These are phyloP conservation scores for slime mould (Dictyostelium discoideum) DNA, from an alignment of 78 protist genomes.

Conservation along the genomic window dicty_2.7 NC_007089.4:683001-683500, in stretches of 20 bases:
- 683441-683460: constrained; percentile 11
- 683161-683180: neutral
- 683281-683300: neutral
- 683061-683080: neutral
- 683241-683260: neutral
- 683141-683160: neutral
- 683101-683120: neutral
- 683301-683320: neutral
- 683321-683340: neutral
- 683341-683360: neutral
- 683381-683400: neutral
- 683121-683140: neutral
- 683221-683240: neutral
- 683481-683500: constrained; percentile 43
- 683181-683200: neutral
- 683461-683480: constrained; percentile 71
- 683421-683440: neutral
- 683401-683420: neutral
- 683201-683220: neutral
- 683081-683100: neutral
- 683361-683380: neutral
- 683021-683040: neutral
- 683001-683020: neutral
- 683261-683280: neutral
- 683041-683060: neutral